A percentile compares a stretch with the other conserved stretches of the same genome.
Evolutionary conservation across 2,329 filamentous ascomycete genomes (phyloP).

Genomic region (Sporothrix sp.): DNA sequence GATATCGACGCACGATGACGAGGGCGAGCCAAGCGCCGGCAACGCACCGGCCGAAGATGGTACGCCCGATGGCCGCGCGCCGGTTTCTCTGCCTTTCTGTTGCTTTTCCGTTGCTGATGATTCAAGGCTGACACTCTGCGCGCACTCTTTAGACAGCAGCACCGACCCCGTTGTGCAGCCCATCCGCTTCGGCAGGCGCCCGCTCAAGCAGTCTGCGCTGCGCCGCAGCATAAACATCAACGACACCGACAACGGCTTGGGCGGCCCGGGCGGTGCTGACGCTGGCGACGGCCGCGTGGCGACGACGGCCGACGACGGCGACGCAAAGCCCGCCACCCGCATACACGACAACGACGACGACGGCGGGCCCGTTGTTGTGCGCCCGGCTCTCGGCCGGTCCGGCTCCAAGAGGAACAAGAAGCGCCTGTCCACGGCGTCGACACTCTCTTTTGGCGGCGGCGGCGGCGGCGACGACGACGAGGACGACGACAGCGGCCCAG

Average conservation of each 20-base stretch:
- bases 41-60: slow-evolving; percentile 19
- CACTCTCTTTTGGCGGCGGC: slow-evolving; percentile 62
- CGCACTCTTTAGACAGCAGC: slow-evolving; percentile 22
- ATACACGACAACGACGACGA: slow-evolving; percentile 33
- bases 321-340: not conserved
- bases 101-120: slow-evolving; percentile 21
- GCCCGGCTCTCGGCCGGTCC: slow-evolving; percentile 37
- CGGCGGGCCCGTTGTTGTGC: slow-evolving; percentile 38
- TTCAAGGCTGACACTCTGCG: slow-evolving; percentile 11
- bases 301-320: not conserved
- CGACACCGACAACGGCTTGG: slow-evolving; percentile 25
- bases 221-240: slow-evolving; percentile 45
- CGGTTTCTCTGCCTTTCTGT: slow-evolving; percentile 12
- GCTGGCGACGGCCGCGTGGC: not conserved
- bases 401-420: slow-evolving; percentile 55
- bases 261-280: not conserved
- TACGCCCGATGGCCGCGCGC: slow-evolving; percentile 29
- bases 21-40: slow-evolving; percentile 35
- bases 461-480: slow-evolving; percentile 28
- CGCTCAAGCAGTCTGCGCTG: slow-evolving; percentile 48
- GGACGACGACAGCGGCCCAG: slow-evolving; percentile 32
- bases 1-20: slow-evolving; percentile 60
- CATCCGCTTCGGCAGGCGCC: slow-evolving; percentile 42
- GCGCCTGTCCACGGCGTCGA: slow-evolving; percentile 35
- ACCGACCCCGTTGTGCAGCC: slow-evolving; percentile 27